Base-by-base conservation (phyloP, 2,329 filamentous ascomycete species). In the Pseudonectria foliicola region DNA sequence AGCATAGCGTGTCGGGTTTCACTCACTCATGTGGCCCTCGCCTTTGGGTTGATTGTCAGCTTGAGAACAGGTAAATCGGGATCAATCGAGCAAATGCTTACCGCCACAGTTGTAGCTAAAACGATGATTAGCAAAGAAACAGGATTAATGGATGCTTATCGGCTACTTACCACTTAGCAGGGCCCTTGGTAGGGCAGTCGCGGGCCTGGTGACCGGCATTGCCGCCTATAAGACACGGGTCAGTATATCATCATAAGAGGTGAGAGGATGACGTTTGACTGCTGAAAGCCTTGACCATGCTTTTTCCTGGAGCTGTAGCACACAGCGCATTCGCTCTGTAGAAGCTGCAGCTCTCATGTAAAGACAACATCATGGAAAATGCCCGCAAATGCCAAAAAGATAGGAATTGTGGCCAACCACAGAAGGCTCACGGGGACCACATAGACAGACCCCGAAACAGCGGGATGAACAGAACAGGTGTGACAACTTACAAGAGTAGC, bases 141-240 rank as follows among this genome's bases (percentile, higher is more conserved):
- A 24, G 31, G n/a, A n/a, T n/a, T 28, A n/a, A 24, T 21, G 15
- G 6, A 15, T 12, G n/a, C 4, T 6, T 30, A 35, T 27, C 13
- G 26, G 21, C 15, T 27, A 64, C 78, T 63, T 69, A 88, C 83
- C 84, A 89, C 66, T 86, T 88, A 54, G 84, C 78, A 53, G 81
- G 80, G 53, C 83, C 83, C 68, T 84, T 83, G 73, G 80, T 86
- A 56, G 85, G 85, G 75, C 85, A 92, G 57, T 90, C 85, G 56
- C 85, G 83, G 56, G 85, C 84, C 84, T 85, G 81, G 63, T 87
- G 83, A 53, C 75, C 76, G 49, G 75, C 71, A 61, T 82, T 78
- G 64, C 82, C 82, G 68, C 82, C 82, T 86, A 62, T 37, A 40
- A 33, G 45, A 39, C 53, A 41, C 38, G 42, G 23, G 46, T 55